Evolutionary conservation across 768 basidiomycete species (phyloP).

Genomic region (Kwoniella sp.): DNA sequence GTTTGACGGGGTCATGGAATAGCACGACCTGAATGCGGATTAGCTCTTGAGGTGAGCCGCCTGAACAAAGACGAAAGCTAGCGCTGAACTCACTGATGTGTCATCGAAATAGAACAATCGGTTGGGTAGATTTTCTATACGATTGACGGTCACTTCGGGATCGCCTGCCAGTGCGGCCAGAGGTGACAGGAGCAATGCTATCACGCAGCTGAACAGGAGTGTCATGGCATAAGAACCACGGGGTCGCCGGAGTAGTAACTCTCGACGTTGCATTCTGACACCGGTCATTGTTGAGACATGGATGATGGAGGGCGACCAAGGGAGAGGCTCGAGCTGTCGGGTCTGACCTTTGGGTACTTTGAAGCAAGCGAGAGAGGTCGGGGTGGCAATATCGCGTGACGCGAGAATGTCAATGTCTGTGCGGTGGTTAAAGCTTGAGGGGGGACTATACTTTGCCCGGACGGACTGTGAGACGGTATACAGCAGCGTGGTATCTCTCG

Average conservation of each 20-base stretch:
- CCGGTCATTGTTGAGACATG: not conserved
- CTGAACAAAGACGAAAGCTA: not conserved
- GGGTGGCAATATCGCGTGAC: not conserved
- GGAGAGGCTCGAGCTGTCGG: not conserved
- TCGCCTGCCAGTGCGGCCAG: conserved; percentile 9
- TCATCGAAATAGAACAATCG: conserved; percentile 91
- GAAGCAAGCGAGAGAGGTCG: not conserved
- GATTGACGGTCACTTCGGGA: conserved; percentile 54
- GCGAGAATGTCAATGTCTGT: no score
- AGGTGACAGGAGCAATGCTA: conserved; percentile 3
- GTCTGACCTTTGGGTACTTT: no score
- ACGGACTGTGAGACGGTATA: no score
- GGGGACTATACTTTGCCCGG: no score
- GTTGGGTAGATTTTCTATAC: conserved; percentile 72
- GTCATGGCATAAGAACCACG: not conserved
- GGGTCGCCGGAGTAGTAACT: not conserved
- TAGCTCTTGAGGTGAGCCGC: not conserved
- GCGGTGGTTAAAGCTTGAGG: no score
- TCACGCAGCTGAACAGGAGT: conserved; percentile 3
- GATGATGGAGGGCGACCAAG: not conserved
- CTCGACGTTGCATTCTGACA: not conserved
- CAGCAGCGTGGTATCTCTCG: not conserved
- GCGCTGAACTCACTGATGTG: conserved; percentile 66
- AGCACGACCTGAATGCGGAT: conserved; percentile 65
- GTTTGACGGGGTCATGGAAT: conserved; percentile 73